These are phyloP conservation scores for Fusarium cyanostomum DNA, from an alignment of 2,329 filamentous ascomycete species.

Conservation along the genomic window DNA sequence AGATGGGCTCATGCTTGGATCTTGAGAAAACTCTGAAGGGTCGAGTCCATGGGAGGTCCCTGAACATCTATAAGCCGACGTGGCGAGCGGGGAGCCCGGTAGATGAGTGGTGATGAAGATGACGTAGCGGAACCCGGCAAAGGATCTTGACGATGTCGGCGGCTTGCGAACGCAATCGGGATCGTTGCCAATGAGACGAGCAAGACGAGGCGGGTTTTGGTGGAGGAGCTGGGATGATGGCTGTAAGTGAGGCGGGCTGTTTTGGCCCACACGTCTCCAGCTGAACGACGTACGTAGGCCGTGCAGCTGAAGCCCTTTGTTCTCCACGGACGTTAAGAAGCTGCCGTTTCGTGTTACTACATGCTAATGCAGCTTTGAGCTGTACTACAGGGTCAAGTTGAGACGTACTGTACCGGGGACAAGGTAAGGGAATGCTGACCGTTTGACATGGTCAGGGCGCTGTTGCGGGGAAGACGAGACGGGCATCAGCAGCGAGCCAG, in stretches of 20 bases:
- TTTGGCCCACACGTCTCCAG: slow-evolving; percentile 29
- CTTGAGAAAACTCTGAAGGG: slow-evolving; percentile 25
- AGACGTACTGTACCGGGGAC: not conserved
- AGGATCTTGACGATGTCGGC: slow-evolving; percentile 36
- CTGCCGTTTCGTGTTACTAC: slow-evolving; percentile 27
- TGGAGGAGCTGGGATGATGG: slow-evolving; percentile 39
- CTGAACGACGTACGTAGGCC: slow-evolving; percentile 22
- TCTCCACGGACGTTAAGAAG: slow-evolving; percentile 12
- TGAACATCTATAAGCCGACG: slow-evolving; percentile 34
- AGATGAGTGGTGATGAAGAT: slow-evolving; percentile 29
- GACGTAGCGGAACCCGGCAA: slow-evolving; percentile 30
- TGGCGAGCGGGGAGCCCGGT: slow-evolving; percentile 31
- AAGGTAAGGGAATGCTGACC: slow-evolving; percentile 12
- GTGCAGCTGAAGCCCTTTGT: slow-evolving; percentile 11
- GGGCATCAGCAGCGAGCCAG: not conserved
- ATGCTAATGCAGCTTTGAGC: slow-evolving; percentile 13
- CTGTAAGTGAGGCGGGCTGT: slow-evolving; percentile 40
- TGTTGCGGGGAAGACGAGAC: slow-evolving; percentile 10
- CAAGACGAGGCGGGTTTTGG: slow-evolving; percentile 19
- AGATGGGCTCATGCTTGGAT: slow-evolving; percentile 28
- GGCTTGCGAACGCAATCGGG: slow-evolving; percentile 6
- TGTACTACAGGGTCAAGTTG: slow-evolving; percentile 7
- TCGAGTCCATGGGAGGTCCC: slow-evolving; percentile 39
- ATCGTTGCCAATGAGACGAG: slow-evolving; percentile 38
- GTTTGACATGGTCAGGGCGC: slow-evolving; percentile 21